Conservation (phyloP, 768 basidiomycete species). For the Lactifluus rugatus region DNA sequence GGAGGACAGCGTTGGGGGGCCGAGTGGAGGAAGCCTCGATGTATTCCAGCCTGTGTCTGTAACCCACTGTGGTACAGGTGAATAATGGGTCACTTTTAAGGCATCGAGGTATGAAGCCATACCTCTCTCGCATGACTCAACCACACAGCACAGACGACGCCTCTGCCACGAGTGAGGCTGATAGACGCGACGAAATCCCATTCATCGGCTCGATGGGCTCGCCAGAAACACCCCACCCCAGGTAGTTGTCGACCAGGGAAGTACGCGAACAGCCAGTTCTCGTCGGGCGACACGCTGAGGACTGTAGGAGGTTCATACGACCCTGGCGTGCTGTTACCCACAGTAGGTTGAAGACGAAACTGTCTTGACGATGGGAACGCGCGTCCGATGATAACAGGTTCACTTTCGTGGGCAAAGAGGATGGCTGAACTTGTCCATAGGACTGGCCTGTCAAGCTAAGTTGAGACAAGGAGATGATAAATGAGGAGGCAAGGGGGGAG, state of each 20-base stretch:
- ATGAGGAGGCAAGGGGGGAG: not conserved
- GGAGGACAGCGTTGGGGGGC: conserved; percentile 11
- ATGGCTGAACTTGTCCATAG: conserved; percentile 62
- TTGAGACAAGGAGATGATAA: not conserved
- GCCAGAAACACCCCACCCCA: conserved; percentile 61
- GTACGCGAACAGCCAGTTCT: conserved; percentile 64
- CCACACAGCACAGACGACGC: conserved; percentile 57
- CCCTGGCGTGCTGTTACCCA: conserved; percentile 35
- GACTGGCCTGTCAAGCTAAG: conserved; percentile 40
- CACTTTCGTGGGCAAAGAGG: conserved; percentile 56
- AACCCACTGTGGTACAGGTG: conserved; percentile 11
- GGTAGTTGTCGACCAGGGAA: conserved; percentile 51
- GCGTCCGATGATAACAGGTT: conserved; percentile 49
- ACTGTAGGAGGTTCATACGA: conserved; percentile 54
- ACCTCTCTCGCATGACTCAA: conserved; percentile 53
- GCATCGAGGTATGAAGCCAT: conserved; percentile 6
- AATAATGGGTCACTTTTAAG: not conserved
- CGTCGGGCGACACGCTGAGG: conserved; percentile 48
- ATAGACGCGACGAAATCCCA: conserved; percentile 55
- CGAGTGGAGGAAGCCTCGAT: conserved; percentile 17
- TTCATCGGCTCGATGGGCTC: conserved; percentile 46
- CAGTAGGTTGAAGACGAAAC: conserved; percentile 49
- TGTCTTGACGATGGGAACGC: conserved; percentile 64
- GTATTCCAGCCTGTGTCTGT: not conserved
- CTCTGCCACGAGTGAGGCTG: conserved; percentile 40